Evolutionary conservation across 306 rosid species (phyloP).

Genomic region (Cucurbita moschata): DNA sequence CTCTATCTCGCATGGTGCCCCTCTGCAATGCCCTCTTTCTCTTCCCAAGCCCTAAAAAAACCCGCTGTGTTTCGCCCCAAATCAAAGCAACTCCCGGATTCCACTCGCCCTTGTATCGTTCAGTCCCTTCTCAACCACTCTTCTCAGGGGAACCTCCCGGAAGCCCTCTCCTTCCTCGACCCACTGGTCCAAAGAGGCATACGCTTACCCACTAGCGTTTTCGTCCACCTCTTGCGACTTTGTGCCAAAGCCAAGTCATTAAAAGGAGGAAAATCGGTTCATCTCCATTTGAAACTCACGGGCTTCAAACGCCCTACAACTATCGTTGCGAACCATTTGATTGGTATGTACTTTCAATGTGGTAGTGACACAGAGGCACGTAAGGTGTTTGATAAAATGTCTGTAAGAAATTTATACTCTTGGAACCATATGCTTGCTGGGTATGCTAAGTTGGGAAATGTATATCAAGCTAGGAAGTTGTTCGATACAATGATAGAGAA

Average conservation of each 20-base stretch:
- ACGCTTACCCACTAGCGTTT: slow-evolving; percentile 45
- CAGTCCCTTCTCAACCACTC: slow-evolving; percentile 29
- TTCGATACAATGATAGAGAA: slow-evolving; percentile 50
- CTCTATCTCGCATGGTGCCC: slow-evolving; percentile 16
- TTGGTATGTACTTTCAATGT: slow-evolving; percentile 44
- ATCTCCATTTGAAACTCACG: slow-evolving; percentile 50
- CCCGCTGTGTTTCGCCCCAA: slow-evolving; percentile 3
- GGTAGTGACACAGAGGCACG: slow-evolving; percentile 43
- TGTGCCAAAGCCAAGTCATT: slow-evolving; percentile 34
- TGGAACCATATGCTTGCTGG: slow-evolving; percentile 88
- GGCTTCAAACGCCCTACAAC: slow-evolving; percentile 54
- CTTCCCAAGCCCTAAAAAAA: slow-evolving; percentile 15
- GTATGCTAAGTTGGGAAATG: slow-evolving; percentile 48
- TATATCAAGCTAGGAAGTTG: slow-evolving; percentile 36
- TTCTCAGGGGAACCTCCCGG: slow-evolving; percentile 28
- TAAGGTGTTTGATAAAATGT: slow-evolving; percentile 69
- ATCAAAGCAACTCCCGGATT: slow-evolving; percentile 9
- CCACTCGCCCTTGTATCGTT: slow-evolving; percentile 39
- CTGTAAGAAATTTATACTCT: slow-evolving; percentile 51
- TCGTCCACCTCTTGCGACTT: slow-evolving; percentile 45
- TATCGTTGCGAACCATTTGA: slow-evolving; percentile 53
- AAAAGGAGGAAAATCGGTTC: slow-evolving; percentile 47
- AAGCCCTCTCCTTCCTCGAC: slow-evolving; percentile 58
- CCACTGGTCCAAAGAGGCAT: slow-evolving; percentile 40
- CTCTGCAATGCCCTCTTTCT: slow-evolving; percentile 50